phyloP scores from a whole-genome alignment of 345 rosid species.

The Hevea brasiliensis region DNA sequence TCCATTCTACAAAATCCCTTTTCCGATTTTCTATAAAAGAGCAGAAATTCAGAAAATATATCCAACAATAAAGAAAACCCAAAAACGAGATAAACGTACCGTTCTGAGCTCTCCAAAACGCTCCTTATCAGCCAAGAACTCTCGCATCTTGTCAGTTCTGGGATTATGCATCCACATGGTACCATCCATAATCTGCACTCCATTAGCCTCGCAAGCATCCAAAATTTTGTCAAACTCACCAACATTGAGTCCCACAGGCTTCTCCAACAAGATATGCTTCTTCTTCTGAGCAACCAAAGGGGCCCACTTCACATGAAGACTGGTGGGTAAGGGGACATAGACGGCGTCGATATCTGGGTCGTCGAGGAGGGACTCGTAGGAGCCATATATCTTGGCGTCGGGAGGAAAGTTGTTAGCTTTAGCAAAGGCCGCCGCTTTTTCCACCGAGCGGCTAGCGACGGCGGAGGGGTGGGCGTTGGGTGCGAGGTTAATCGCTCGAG shows the following conservation, averaged over 20 bases:
- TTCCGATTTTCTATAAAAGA: not conserved
- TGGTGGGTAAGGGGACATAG: slow-evolving; percentile 70
- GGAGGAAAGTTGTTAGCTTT: slow-evolving; percentile 59
- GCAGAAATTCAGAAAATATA: not conserved
- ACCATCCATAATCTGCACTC: slow-evolving; percentile 84
- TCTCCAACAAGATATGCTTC: slow-evolving; percentile 78
- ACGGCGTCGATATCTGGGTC: slow-evolving; percentile 76
- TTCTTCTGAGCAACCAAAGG: slow-evolving; percentile 54
- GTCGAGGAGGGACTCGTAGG: slow-evolving; percentile 69
- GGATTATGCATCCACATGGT: slow-evolving; percentile 90
- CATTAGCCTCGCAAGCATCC: slow-evolving; percentile 60
- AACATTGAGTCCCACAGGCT: slow-evolving; percentile 63
- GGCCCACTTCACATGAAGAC: slow-evolving; percentile 76
- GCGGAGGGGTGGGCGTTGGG: slow-evolving; percentile 67
- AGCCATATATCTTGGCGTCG: slow-evolving; percentile 54
- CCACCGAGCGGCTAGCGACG: slow-evolving; percentile 56
- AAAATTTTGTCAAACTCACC: slow-evolving; percentile 59
- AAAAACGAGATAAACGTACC: slow-evolving; percentile 29
- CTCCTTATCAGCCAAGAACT: slow-evolving; percentile 46
- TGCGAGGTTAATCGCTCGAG: slow-evolving; percentile 59
- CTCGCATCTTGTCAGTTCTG: slow-evolving; percentile 51
- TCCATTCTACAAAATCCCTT: not conserved
- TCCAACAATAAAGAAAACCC: not conserved
- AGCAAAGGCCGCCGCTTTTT: slow-evolving; percentile 59
- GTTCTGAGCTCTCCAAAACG: slow-evolving; percentile 57